A percentile compares a stretch with the other conserved stretches of the same genome.
These are phyloP conservation scores for Cladosporium cucumerinum DNA, from an alignment of 2,329 filamentous ascomycete species.

Conservation along the genomic window DNA sequence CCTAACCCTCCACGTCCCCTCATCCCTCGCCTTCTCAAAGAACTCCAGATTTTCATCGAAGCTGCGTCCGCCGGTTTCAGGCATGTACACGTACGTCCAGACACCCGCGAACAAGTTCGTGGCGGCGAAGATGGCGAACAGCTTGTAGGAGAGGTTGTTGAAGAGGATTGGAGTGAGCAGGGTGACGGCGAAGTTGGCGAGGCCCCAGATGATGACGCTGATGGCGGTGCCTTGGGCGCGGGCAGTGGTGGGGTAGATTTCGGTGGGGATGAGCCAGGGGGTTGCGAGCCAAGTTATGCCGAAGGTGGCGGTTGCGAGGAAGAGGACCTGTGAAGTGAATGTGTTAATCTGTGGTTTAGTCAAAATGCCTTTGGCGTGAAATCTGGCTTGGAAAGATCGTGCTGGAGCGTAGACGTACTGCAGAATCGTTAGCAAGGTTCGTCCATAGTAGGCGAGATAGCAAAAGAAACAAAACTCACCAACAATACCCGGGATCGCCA, in stretches of 20 bases:
- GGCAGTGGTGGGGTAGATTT: constrained; percentile 55
- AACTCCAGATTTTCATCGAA: constrained; percentile 61
- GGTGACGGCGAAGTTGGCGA: constrained; percentile 58
- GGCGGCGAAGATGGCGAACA: constrained; percentile 55
- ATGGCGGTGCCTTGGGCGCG: constrained; percentile 55
- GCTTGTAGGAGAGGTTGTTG: constrained; percentile 57
- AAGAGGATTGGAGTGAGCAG: constrained; percentile 58
- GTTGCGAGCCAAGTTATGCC: constrained; percentile 60
- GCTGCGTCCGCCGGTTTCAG: constrained; percentile 55
- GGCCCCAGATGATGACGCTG: constrained; percentile 54
- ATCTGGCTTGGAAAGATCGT: not conserved
- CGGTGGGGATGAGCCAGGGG: constrained; percentile 58
- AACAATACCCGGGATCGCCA: constrained; percentile 51
- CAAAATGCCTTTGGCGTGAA: too few relatives aligned
- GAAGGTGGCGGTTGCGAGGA: constrained; percentile 58
- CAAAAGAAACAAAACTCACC: constrained; percentile 2
- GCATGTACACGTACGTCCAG: constrained; percentile 53
- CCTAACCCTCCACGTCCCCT: constrained; percentile 52
- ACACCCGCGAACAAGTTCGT: constrained; percentile 55
- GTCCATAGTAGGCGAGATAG: not conserved
- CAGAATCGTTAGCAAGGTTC: not conserved
- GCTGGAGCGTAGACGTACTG: not conserved
- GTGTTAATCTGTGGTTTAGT: not conserved
- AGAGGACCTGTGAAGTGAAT: constrained; percentile 39
- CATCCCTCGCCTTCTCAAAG: constrained; percentile 52